Conservation (phyloP, 352 stramenopile species). For the Globisporangium perplexum region DNA sequence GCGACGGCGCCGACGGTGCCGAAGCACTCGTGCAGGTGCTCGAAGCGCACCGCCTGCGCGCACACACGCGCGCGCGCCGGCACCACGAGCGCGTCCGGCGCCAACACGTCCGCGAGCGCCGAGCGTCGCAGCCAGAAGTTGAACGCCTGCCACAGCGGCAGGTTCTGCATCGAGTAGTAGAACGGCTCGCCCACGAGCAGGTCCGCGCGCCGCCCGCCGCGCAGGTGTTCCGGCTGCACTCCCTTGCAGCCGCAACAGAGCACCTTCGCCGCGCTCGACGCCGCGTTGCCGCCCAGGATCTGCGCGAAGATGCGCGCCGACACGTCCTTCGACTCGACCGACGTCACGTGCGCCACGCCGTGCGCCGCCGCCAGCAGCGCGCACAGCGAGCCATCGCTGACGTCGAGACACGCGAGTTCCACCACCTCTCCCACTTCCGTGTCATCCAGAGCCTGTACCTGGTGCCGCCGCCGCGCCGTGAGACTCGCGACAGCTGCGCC, state of each 20-base stretch:
- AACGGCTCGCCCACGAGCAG: slow-evolving; percentile 71
- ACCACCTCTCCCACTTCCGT: not conserved
- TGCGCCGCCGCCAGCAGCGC: slow-evolving; percentile 50
- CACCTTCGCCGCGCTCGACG: slow-evolving; percentile 31
- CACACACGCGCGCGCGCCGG: slow-evolving; percentile 43
- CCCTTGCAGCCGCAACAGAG: slow-evolving; percentile 67
- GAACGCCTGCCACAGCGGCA: slow-evolving; percentile 73
- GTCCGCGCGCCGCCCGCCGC: slow-evolving; percentile 40
- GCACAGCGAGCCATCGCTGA: slow-evolving; percentile 68
- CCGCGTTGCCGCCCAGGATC: slow-evolving; percentile 44
- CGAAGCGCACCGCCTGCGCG: slow-evolving; percentile 59
- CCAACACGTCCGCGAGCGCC: slow-evolving; percentile 35
- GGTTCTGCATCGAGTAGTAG: slow-evolving; percentile 87
- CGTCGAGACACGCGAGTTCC: slow-evolving; percentile 55
- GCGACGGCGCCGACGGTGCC: slow-evolving; percentile 60
- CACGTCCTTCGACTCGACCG: slow-evolving; percentile 78
- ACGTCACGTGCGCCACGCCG: slow-evolving; percentile 48
- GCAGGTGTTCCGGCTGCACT: slow-evolving; percentile 48
- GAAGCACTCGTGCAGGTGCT: slow-evolving; percentile 76
- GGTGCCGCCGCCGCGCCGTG: slow-evolving; percentile 3
- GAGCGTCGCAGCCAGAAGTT: slow-evolving; percentile 81
- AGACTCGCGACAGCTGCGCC: slow-evolving; percentile 17
- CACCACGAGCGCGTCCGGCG: slow-evolving; percentile 34
- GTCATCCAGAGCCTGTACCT: not conserved
- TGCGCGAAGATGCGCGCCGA: slow-evolving; percentile 74